Conservation (phyloP, 306 rosid species). For the Quercus cerris region DNA sequence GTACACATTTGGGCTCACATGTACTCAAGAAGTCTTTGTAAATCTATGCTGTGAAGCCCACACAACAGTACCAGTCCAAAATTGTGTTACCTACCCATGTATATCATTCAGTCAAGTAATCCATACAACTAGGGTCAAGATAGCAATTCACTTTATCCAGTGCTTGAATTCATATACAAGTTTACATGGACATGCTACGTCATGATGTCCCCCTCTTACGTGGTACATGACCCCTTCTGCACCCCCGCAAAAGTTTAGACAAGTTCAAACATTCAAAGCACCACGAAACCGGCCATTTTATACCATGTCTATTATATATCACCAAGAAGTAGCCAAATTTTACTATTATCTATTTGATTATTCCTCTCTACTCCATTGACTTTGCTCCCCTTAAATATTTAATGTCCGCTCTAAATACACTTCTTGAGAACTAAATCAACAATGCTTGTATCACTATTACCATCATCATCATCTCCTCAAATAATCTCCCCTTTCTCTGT, state of each 20-base stretch:
- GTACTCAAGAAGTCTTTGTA: background rate
- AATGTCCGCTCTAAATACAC: conserved; percentile 24
- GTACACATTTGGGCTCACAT: too few relatives aligned
- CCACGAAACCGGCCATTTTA: conserved; percentile 56
- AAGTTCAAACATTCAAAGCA: conserved; percentile 45
- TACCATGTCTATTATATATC: background rate
- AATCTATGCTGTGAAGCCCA: too few relatives aligned
- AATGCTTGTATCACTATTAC: conserved; percentile 14
- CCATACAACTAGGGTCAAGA: background rate
- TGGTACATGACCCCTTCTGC: conserved; percentile 37
- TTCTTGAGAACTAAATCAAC: background rate
- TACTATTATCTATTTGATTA: conserved; percentile 4
- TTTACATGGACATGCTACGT: conserved; percentile 5
- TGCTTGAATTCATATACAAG: background rate
- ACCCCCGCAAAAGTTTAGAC: conserved; percentile 7
- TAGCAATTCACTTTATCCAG: conserved; percentile 7
- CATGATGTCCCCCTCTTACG: conserved; percentile 16
- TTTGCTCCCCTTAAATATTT: conserved; percentile 25
- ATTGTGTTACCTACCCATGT: background rate
- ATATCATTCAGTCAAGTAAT: background rate
- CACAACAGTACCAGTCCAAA: too few relatives aligned
- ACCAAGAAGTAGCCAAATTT: conserved; percentile 23
- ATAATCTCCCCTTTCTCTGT: background rate
- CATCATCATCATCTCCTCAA: background rate
- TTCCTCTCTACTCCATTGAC: conserved; percentile 35